phyloP scores from a whole-genome alignment of 129 eudicot genomes.

The Centella asiatica region DNA sequence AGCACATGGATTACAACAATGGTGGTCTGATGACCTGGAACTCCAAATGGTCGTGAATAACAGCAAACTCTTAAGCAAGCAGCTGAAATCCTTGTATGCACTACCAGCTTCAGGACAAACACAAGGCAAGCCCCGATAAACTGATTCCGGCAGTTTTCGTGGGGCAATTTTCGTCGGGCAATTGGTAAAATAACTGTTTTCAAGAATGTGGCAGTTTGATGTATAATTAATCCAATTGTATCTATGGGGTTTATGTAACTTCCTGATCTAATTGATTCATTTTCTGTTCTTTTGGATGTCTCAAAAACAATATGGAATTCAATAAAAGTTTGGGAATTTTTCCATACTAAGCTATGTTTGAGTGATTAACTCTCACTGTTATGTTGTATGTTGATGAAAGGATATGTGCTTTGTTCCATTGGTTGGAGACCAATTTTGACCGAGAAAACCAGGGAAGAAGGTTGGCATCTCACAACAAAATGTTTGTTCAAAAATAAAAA shows the following conservation, averaged over 20 bases:
- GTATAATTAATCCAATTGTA: not conserved
- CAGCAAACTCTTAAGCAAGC: constrained; percentile 78
- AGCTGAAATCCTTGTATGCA: constrained; percentile 67
- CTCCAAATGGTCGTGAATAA: constrained; percentile 58
- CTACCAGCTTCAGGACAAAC: constrained; percentile 37
- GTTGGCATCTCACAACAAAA: too few species aligned
- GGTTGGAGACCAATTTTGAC: too few species aligned
- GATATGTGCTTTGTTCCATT: too few species aligned
- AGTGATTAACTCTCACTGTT: too few species aligned
- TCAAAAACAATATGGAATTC: not conserved
- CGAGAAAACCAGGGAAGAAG: too few species aligned
- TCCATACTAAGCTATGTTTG: too few species aligned
- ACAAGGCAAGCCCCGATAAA: constrained; percentile 18
- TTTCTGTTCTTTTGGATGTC: not conserved
- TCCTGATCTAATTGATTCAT: too few species aligned
- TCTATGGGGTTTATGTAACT: too few species aligned
- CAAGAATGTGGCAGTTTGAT: not conserved
- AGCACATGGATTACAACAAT: constrained; percentile 90
- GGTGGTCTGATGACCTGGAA: constrained; percentile 98
- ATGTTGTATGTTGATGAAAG: too few species aligned
- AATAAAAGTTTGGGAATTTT: too few species aligned
- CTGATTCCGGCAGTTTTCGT: not conserved
- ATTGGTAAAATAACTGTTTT: constrained; percentile 1
- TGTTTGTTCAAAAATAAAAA: too few species aligned
- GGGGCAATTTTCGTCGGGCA: not conserved